Percentiles rank a stretch among this genome's conserved stretches.
phyloP scores from a whole-genome alignment of 169 alveolate species.

The Miamiensis avidus region DNA sequence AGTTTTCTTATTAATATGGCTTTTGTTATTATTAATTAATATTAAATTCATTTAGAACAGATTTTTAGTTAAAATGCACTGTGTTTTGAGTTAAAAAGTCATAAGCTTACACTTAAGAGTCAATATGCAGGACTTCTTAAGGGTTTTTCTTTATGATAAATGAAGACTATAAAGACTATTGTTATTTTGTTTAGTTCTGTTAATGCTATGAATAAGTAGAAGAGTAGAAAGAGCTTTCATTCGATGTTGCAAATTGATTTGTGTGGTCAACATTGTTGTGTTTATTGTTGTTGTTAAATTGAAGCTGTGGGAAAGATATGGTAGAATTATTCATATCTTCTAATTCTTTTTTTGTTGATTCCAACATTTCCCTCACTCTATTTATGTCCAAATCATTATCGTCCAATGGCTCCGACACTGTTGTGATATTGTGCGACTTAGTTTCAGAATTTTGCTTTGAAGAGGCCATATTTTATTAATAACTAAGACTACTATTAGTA shows the following conservation, averaged over 20 bases:
- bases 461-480: too few species aligned
- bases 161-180: not conserved
- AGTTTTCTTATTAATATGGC: too few species aligned
- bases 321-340: not conserved
- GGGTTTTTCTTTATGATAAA: not conserved
- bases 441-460: not conserved
- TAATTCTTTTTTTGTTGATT: not conserved
- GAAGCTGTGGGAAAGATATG: not conserved
- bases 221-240: not conserved
- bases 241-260: not conserved
- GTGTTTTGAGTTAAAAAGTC: too few species aligned
- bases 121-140: too few species aligned
- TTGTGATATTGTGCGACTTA: too few species aligned
- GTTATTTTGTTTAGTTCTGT: not conserved
- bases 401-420: not conserved
- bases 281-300: not conserved
- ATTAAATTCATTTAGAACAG: too few species aligned
- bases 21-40: too few species aligned
- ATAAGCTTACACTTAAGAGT: too few species aligned
- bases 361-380: not conserved
- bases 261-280: not conserved
- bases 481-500: too few species aligned
- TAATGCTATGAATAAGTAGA: not conserved
- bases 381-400: not conserved
- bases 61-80: too few species aligned